Evolutionary conservation across 176 grass and related monocot species (phyloP).

Genomic region (Avena sativa): DNA sequence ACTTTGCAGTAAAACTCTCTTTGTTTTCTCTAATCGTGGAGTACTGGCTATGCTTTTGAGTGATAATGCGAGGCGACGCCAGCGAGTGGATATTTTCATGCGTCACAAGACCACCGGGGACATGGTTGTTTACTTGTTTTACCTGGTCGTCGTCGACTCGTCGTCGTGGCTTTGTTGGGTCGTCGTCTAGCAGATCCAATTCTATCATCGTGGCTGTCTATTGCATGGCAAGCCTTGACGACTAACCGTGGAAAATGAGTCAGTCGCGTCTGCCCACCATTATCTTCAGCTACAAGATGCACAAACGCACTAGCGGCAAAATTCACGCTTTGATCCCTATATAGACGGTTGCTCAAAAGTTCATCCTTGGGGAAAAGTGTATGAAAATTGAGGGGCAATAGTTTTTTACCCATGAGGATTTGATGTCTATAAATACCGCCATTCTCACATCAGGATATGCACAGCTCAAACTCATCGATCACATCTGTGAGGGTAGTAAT

Average conservation of each 20-base stretch:
- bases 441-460: not conserved
- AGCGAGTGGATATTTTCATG: not conserved
- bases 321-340: not conserved
- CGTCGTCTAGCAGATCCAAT: not conserved
- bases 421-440: not conserved
- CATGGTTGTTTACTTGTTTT: not conserved
- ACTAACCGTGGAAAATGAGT: not conserved
- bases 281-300: too few species aligned
- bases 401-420: not conserved
- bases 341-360: not conserved
- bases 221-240: not conserved
- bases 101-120: not conserved
- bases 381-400: not conserved
- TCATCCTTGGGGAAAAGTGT: not conserved
- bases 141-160: too few species aligned
- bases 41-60: not conserved
- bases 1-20: not conserved
- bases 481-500: not conserved
- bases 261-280: too few species aligned
- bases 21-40: not conserved
- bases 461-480: not conserved
- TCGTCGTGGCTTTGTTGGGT: not conserved
- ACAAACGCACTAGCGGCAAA: not conserved
- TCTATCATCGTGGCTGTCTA: not conserved
- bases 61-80: not conserved